A percentile compares a stretch with the other conserved stretches of the same genome.
phyloP scores from a whole-genome alignment of 176 grass and related monocot genomes.

The Alopecurus myosuroides region DNA sequence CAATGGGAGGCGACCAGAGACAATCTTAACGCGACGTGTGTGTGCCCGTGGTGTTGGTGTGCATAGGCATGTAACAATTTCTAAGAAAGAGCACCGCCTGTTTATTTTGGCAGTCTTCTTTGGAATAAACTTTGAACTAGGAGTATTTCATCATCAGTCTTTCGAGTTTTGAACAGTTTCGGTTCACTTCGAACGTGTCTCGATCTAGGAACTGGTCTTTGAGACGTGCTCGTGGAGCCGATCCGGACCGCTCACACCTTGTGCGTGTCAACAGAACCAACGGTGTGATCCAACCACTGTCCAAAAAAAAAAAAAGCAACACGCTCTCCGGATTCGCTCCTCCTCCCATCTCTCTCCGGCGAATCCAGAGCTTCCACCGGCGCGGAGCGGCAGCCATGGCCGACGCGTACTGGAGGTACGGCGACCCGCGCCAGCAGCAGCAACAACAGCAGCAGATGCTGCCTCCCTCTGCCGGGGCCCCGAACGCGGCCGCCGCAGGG shows the following conservation, averaged over 20 bases:
- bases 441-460: neutral
- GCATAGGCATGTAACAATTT: no score
- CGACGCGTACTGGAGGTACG: slow-evolving; percentile 73
- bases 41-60: no score
- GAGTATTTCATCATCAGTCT: no score
- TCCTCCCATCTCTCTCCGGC: neutral
- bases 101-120: no score
- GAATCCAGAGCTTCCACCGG: neutral
- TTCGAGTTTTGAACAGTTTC: neutral
- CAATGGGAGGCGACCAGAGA: no score
- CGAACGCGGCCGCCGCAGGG: neutral
- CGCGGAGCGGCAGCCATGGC: slow-evolving; percentile 29
- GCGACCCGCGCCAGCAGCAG: slow-evolving; percentile 34
- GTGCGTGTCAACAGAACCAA: neutral
- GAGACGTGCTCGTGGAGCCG: neutral
- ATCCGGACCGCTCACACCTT: neutral
- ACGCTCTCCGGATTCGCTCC: neutral
- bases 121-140: no score
- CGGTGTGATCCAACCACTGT: neutral
- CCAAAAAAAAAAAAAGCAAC: neutral
- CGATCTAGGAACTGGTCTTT: neutral
- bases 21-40: no score
- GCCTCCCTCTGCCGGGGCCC: neutral
- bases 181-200: neutral
- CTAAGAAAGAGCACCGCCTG: no score